Evolutionary conservation across 768 basidiomycete genomes (phyloP).

Genomic region (Terana coerulea): DNA sequence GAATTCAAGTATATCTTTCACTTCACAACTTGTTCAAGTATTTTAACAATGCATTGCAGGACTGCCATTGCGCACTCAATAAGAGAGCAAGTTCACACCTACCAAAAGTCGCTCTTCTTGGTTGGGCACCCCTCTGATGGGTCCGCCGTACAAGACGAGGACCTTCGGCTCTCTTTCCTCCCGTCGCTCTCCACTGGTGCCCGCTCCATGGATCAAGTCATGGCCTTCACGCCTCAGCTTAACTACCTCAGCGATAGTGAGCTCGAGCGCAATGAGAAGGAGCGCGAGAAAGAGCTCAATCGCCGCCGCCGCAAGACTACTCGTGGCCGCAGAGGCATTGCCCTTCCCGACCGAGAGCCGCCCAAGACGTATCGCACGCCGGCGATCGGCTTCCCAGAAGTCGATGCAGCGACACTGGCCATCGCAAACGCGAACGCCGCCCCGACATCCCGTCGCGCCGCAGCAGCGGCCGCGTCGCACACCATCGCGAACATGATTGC

Average conservation of each 20-base stretch:
- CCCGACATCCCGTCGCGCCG: slow-evolving; percentile 74
- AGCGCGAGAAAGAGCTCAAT: slow-evolving; percentile 89
- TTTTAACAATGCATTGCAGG: slow-evolving; percentile 36
- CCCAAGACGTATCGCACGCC: slow-evolving; percentile 89
- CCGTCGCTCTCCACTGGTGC: slow-evolving; percentile 72
- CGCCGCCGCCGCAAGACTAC: slow-evolving; percentile 84
- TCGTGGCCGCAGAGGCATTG: slow-evolving; percentile 74
- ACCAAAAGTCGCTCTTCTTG: slow-evolving; percentile 88
- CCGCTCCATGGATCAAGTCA: slow-evolving; percentile 74
- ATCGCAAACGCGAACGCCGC: slow-evolving; percentile 60
- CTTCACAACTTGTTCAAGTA: not conserved
- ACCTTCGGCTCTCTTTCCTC: slow-evolving; percentile 85
- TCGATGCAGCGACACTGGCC: slow-evolving; percentile 68
- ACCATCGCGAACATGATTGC: slow-evolving; percentile 94
- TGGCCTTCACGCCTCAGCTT: slow-evolving; percentile 83
- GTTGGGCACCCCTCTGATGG: slow-evolving; percentile 86
- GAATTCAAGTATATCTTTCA: slow-evolving; percentile 77
- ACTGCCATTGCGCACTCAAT: slow-evolving; percentile 95
- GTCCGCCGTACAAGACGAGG: slow-evolving; percentile 77
- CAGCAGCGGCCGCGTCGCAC: slow-evolving; percentile 76
- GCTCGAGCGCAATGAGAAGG: slow-evolving; percentile 84
- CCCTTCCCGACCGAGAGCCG: slow-evolving; percentile 90
- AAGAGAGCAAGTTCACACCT: slow-evolving; percentile 89
- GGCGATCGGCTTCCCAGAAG: slow-evolving; percentile 78
- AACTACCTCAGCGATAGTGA: slow-evolving; percentile 87